Conservation (phyloP, 1,284 basidiomycete genomes). For the Papiliotrema terrestris region DNA sequence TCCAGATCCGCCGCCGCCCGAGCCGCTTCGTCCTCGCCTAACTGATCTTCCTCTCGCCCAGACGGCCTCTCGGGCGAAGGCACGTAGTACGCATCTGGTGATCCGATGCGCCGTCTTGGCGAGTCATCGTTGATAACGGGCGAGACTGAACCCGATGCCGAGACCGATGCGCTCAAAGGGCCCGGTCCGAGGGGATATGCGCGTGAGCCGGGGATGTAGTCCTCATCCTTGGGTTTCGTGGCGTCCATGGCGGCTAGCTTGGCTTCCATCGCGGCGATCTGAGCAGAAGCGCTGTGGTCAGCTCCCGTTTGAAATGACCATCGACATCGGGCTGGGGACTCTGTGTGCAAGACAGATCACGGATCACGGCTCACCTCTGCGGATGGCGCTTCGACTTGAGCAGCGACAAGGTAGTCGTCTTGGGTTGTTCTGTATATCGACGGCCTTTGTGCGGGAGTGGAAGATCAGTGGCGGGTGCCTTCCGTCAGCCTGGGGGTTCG, state of each 20-base stretch:
- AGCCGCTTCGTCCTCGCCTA: slow-evolving; percentile 14
- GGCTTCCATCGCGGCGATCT: slow-evolving; percentile 93
- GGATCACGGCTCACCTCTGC: slow-evolving; percentile 55
- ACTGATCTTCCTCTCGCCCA: slow-evolving; percentile 2
- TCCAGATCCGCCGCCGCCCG: slow-evolving; percentile 26
- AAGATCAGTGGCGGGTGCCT: slow-evolving; percentile 39
- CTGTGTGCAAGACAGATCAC: too few relatives aligned
- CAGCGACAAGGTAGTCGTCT: slow-evolving; percentile 82
- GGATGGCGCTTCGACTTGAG: slow-evolving; percentile 66
- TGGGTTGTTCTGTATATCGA: slow-evolving; percentile 58
- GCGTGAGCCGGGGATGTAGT: slow-evolving; percentile 24
- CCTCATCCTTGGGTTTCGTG: slow-evolving; percentile 31
- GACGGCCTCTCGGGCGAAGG: background rate
- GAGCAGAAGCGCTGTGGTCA: slow-evolving; percentile 65
- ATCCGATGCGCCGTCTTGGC: slow-evolving; percentile 18
- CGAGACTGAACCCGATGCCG: slow-evolving; percentile 5
- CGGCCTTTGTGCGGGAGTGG: slow-evolving; percentile 27
- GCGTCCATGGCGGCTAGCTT: slow-evolving; percentile 76
- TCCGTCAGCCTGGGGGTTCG: slow-evolving; percentile 24
- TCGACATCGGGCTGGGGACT: too few relatives aligned
- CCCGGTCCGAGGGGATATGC: slow-evolving; percentile 6
- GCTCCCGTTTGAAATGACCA: slow-evolving; percentile 5
- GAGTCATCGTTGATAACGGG: background rate
- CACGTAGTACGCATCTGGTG: background rate
- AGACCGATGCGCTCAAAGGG: slow-evolving; percentile 1